Evolutionary conservation across 345 rosid genomes (phyloP).

Genomic region (Ceriops tagal): DNA sequence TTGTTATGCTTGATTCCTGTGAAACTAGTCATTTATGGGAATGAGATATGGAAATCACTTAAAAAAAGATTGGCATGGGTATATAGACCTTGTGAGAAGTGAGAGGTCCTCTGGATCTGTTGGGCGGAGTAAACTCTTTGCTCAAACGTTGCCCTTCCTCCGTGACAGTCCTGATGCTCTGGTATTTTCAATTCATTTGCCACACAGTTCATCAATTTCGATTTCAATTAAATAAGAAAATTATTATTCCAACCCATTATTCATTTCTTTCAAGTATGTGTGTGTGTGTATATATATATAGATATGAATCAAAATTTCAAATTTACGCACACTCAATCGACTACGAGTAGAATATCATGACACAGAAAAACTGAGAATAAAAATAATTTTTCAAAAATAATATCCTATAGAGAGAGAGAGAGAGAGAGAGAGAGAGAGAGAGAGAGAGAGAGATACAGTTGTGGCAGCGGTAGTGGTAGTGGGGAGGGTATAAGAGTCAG

Average conservation of each 20-base stretch:
- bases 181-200: constrained; percentile 17
- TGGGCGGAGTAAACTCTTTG: constrained; percentile 51
- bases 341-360: too few relatives aligned
- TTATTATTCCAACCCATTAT: not conserved
- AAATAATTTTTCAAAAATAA: not conserved
- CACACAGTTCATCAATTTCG: constrained; percentile 12
- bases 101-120: constrained; percentile 40
- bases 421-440: not conserved
- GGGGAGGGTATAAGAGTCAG: constrained; percentile 47
- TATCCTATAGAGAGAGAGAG: too few relatives aligned
- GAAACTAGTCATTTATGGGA: too few relatives aligned
- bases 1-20: too few relatives aligned
- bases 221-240: constrained; percentile 29
- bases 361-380: not conserved
- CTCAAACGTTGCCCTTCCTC: constrained; percentile 45
- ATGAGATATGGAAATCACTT: not conserved
- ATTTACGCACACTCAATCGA: too few relatives aligned
- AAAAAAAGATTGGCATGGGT: not conserved
- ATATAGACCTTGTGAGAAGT: constrained; percentile 53
- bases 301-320: too few relatives aligned
- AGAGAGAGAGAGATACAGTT: not conserved
- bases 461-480: constrained; percentile 32
- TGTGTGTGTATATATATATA: too few relatives aligned
- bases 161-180: constrained; percentile 25
- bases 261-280: too few relatives aligned